Percentiles rank a stretch among this genome's conserved stretches.
Conservation (phyloP, 1,139 yeast species). For the Pichia sp. region DNA sequence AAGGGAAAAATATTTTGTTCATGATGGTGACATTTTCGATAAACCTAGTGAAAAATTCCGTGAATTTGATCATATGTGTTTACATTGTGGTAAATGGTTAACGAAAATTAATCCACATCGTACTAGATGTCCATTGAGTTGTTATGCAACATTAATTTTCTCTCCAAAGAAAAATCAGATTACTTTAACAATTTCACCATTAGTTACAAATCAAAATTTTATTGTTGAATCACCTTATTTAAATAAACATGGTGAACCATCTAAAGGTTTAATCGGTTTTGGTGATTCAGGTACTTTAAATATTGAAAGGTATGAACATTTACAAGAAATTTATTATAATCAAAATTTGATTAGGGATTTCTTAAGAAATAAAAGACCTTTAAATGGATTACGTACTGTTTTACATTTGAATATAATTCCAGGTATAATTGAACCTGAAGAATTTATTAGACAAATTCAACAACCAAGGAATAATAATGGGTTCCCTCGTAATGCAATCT, state of each 20-base stretch:
- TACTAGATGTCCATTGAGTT: slow-evolving; percentile 18
- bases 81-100: slow-evolving; percentile 22
- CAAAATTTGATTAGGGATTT: slow-evolving; percentile 17
- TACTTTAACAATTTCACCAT: slow-evolving; percentile 10
- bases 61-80: slow-evolving; percentile 17
- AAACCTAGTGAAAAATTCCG: slow-evolving; percentile 10
- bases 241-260: slow-evolving; percentile 67
- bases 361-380: background rate
- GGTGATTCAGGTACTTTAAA: slow-evolving; percentile 50
- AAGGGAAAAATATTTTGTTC: background rate
- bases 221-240: slow-evolving; percentile 47
- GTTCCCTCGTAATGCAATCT: background rate
- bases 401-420: background rate
- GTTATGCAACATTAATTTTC: slow-evolving; percentile 19
- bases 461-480: background rate
- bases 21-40: background rate
- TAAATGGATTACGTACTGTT: background rate
- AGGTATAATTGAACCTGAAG: background rate
- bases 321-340: slow-evolving; percentile 54
- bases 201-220: slow-evolving; percentile 3
- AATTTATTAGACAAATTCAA: background rate
- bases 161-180: slow-evolving; percentile 23
- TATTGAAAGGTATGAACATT: slow-evolving; percentile 42
- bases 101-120: slow-evolving; percentile 12
- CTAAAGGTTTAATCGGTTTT: slow-evolving; percentile 42